Conservation (phyloP, 192 early-diverging fungal species). For the Coemansia erecta region DNA sequence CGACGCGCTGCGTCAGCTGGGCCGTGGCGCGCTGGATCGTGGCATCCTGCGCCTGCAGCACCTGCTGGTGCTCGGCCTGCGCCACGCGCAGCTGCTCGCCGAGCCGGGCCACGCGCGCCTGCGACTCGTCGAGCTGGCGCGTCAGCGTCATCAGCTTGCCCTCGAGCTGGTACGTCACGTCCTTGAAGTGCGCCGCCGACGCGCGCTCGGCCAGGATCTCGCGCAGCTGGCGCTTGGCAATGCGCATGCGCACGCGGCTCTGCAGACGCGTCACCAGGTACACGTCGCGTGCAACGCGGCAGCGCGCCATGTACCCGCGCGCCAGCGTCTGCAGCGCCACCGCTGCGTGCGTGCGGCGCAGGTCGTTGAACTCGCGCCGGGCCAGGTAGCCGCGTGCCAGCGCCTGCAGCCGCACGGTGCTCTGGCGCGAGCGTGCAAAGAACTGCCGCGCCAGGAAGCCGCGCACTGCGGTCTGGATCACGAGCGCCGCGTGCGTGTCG, state of each 20-base stretch:
- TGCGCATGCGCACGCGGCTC: constrained; percentile 72
- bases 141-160: constrained; percentile 96
- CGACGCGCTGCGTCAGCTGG: constrained; percentile 21
- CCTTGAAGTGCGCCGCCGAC: constrained; percentile 90
- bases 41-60: constrained; percentile 17
- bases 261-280: constrained; percentile 74
- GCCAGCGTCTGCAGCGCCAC: constrained; percentile 72
- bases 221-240: constrained; percentile 68
- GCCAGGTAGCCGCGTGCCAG: constrained; percentile 66
- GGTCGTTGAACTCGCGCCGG: constrained; percentile 56
- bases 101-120: constrained; percentile 62
- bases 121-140: constrained; percentile 66
- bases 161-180: constrained; percentile 91
- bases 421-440: constrained; percentile 43
- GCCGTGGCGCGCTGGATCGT: constrained; percentile 12
- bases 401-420: constrained; percentile 66
- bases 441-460: constrained; percentile 58
- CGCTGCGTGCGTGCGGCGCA: constrained; percentile 68
- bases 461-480: constrained; percentile 76
- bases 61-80: constrained; percentile 16
- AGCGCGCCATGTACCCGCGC: constrained; percentile 64
- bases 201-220: constrained; percentile 78
- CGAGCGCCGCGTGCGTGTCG: constrained; percentile 64
- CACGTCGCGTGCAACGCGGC: constrained; percentile 16
- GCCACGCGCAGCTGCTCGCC: constrained; percentile 51